Evolutionary conservation across 257 asterid species (phyloP).

Genomic region (Haberlea rhodopensis): DNA sequence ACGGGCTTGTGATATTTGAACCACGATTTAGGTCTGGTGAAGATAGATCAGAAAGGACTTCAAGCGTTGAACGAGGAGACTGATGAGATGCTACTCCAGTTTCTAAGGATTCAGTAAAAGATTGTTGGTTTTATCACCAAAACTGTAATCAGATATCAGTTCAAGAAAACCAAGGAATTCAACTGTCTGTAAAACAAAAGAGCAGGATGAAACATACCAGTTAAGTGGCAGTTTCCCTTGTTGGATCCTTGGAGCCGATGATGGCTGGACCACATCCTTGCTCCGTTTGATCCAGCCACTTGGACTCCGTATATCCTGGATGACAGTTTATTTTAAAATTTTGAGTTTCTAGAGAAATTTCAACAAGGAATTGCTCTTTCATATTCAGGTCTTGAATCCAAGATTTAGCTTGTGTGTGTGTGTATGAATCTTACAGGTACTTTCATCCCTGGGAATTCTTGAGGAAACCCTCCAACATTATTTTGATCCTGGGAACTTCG

Average conservation of each 20-base stretch:
- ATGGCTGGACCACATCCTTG: slow-evolving; percentile 35
- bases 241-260: slow-evolving; percentile 34
- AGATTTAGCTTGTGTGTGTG: slow-evolving; percentile 11
- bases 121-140: slow-evolving; percentile 45
- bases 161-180: slow-evolving; percentile 1
- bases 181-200: background rate
- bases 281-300: slow-evolving; percentile 31
- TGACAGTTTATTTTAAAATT: background rate
- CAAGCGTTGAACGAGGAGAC: slow-evolving; percentile 64
- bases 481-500: slow-evolving; percentile 41
- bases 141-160: slow-evolving; percentile 13
- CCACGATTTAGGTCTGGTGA: slow-evolving; percentile 40
- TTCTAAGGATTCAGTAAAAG: slow-evolving; percentile 37
- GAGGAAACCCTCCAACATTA: slow-evolving; percentile 30
- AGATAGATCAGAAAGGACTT: slow-evolving; percentile 35
- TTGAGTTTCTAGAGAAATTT: background rate
- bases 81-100: slow-evolving; percentile 31
- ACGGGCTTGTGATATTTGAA: slow-evolving; percentile 33
- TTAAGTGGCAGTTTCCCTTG: slow-evolving; percentile 38
- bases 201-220: slow-evolving; percentile 29
- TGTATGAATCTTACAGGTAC: slow-evolving; percentile 40
- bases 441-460: slow-evolving; percentile 42
- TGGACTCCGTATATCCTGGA: slow-evolving; percentile 45
- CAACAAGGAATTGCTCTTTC: background rate
- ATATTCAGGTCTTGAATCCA: slow-evolving; percentile 6